Base-by-base conservation (phyloP, 2,329 filamentous ascomycete species). In the Metarhizium robertsii region DNA sequence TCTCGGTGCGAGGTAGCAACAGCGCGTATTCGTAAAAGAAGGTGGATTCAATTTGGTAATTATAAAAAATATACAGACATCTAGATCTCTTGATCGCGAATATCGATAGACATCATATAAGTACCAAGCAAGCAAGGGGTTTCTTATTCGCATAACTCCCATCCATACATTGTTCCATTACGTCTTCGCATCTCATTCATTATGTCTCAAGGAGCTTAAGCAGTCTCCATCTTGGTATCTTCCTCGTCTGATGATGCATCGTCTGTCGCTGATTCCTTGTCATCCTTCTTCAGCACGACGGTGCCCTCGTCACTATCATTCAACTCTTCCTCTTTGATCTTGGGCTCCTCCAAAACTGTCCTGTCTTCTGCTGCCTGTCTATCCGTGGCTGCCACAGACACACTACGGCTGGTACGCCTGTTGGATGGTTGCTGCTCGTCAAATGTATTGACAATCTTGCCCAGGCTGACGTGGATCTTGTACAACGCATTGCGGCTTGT, bases 391-490 rank as follows among this genome's bases (percentile, higher is more conserved):
- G 58, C 55, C 10, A 74, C 64, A 0, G 77, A 79, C 14, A 70
- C 69, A 53, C 74, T 76, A 34, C 76, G 71, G 61, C 76, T 79
- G 8, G 68, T 73, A 29, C 73, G 70, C 32, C 71, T 63, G n/a
- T 69, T 62, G 43, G 61, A 61, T 2, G 66, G 67, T 54, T 71
- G 67, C 59, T 66, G 66, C 64, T 78, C 79, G 55, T 79, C 78
- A 3, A 86, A 74, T 36, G 68, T 68, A 63, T 86, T 85, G 60
- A 86, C 82, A 54, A 87, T 85, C 71, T 87, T 87, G 61, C 83
- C 83, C 1, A 88, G 70, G 57, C 75, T 78, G 60, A 87, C 79
- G 62, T 88, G 84, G 53, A 87, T 79, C 68, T 87, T 87, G 72
- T 83, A 85, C 14, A 87, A 71, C 0, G 84, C 78, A 59, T 87